Conservation (phyloP, 1,284 basidiomycete species). For the Peniophora sp. region DNA sequence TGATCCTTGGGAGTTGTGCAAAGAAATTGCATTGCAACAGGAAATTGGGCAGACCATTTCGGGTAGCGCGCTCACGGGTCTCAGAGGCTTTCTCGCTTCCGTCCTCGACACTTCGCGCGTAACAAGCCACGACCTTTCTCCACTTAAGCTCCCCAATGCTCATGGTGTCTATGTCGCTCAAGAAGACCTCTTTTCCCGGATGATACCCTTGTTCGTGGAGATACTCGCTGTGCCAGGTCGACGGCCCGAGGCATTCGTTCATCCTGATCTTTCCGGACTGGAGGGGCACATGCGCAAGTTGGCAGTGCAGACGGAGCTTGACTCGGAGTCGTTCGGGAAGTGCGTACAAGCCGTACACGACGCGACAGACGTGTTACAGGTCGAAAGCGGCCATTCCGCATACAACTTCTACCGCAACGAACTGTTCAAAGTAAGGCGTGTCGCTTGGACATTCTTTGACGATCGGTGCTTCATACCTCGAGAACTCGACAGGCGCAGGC, state of each 20-base stretch:
- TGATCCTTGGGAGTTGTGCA: no score
- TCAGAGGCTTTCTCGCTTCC: background rate
- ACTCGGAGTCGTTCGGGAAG: background rate
- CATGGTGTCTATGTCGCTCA: background rate
- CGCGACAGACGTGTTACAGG: conserved; percentile 7
- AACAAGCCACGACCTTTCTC: background rate
- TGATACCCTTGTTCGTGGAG: background rate
- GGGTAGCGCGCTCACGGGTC: background rate
- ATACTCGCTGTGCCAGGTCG: background rate
- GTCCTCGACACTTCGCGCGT: background rate
- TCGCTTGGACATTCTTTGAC: conserved; percentile 24
- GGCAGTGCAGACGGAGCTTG: background rate
- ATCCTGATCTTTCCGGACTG: background rate
- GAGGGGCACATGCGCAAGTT: background rate
- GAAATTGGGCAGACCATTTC: no score
- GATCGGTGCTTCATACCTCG: conserved; percentile 31
- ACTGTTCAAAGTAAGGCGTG: conserved; percentile 19
- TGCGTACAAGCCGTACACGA: background rate
- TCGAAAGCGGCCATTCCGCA: conserved; percentile 20
- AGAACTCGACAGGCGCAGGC: conserved; percentile 9
- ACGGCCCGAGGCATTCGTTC: background rate
- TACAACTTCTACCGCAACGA: conserved; percentile 26
- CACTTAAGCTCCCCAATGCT: background rate
- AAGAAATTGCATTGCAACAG: no score
- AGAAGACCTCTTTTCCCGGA: background rate